Conservation (phyloP, 768 basidiomycete species). For the Amanita jacksonii region DNA sequence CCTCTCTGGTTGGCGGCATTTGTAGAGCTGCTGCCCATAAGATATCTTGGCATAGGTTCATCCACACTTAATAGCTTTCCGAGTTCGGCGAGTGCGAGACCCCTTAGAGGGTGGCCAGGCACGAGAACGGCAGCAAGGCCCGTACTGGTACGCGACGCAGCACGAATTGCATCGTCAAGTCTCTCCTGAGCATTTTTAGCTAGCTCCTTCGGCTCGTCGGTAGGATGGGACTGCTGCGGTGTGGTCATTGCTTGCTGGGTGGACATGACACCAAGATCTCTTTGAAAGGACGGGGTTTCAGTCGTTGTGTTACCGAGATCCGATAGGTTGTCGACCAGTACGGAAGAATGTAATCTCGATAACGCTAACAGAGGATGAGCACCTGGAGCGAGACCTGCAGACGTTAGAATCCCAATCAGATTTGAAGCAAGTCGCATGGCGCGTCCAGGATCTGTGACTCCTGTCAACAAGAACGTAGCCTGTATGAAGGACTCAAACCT, state of each 20-base stretch:
- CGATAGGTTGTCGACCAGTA: constrained; percentile 48
- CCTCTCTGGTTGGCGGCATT: constrained; percentile 12
- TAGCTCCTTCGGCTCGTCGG: neutral
- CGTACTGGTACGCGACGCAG: constrained; percentile 39
- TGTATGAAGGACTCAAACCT: constrained; percentile 27
- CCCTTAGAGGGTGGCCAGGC: constrained; percentile 69
- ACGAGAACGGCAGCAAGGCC: constrained; percentile 47
- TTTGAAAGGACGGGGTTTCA: neutral
- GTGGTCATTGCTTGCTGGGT: neutral
- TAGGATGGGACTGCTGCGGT: neutral
- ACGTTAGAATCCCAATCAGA: constrained; percentile 53
- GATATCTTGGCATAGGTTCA: constrained; percentile 41
- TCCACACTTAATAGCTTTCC: constrained; percentile 78
- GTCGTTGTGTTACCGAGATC: neutral
- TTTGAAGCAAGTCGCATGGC: constrained; percentile 53
- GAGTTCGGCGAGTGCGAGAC: constrained; percentile 65
- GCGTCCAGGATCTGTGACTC: constrained; percentile 41
- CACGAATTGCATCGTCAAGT: constrained; percentile 56
- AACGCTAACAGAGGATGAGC: constrained; percentile 74
- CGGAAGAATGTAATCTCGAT: constrained; percentile 57
- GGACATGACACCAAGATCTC: neutral
- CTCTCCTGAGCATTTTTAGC: constrained; percentile 32
- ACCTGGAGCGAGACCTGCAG: constrained; percentile 50
- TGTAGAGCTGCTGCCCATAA: constrained; percentile 7
- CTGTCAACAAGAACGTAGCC: neutral